Conservation (phyloP, 108 stramenopile genomes). For the Cyclostephanos tholiformis region DNA sequence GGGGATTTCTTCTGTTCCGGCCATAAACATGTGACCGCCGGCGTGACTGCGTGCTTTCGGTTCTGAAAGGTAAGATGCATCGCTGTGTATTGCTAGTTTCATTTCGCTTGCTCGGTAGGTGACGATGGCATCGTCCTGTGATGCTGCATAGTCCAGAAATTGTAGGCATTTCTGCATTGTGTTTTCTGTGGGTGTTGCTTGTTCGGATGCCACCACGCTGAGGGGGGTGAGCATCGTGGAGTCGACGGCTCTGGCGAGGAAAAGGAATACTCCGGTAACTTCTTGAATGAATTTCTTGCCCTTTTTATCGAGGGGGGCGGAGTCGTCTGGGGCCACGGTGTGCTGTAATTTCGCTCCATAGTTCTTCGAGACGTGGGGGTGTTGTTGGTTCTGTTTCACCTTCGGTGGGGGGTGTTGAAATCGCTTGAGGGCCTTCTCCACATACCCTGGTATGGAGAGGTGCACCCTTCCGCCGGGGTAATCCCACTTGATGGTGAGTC, state of each 20-base stretch:
- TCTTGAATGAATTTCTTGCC: too few relatives aligned
- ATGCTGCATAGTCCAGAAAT: not conserved
- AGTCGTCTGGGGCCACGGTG: too few relatives aligned
- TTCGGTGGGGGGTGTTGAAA: not conserved
- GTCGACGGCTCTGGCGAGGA: too few relatives aligned
- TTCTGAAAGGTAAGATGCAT: not conserved
- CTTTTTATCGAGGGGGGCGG: too few relatives aligned
- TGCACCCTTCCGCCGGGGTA: not conserved
- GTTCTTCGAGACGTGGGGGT: too few relatives aligned
- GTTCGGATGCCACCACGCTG: too few relatives aligned
- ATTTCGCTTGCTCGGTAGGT: not conserved
- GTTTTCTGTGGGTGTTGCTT: too few relatives aligned
- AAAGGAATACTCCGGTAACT: too few relatives aligned
- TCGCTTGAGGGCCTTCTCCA: not conserved
- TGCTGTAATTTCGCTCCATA: too few relatives aligned
- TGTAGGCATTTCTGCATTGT: not conserved
- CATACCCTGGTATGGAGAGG: not conserved
- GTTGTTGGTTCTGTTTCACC: too few relatives aligned
- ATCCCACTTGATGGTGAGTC: slow-evolving; percentile 7
- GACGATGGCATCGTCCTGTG: not conserved
- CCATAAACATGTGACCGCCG: not conserved
- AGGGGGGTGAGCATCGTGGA: too few relatives aligned
- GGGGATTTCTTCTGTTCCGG: not conserved
- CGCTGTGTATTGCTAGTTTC: not conserved
- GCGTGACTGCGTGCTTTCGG: not conserved